Percentiles rank a stretch among this genome's conserved stretches.
Evolutionary conservation across 1,284 basidiomycete species (phyloP).

Genomic region (Afroboletus lepidellus): DNA sequence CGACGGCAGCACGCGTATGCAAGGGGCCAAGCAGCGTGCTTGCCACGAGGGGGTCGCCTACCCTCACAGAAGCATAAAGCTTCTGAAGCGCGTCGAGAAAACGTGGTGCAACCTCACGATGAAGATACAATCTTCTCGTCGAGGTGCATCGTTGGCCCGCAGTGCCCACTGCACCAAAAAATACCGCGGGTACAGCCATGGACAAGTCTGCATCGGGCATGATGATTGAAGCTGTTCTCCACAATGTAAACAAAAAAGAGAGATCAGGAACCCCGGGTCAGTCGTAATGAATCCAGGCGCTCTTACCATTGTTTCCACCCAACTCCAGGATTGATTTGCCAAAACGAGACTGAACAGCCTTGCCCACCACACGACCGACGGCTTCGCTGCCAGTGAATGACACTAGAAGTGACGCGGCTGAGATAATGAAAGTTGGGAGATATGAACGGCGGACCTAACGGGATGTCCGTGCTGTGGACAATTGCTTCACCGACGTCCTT

Average conservation of each 20-base stretch:
- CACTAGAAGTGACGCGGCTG: slow-evolving; percentile 42
- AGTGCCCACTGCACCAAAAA: slow-evolving; percentile 94
- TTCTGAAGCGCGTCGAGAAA: slow-evolving; percentile 76
- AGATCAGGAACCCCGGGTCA: slow-evolving; percentile 18
- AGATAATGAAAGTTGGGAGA: background rate
- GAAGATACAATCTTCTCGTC: slow-evolving; percentile 87
- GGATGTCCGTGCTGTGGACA: slow-evolving; percentile 70
- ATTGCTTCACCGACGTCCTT: slow-evolving; percentile 79
- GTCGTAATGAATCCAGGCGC: slow-evolving; percentile 10
- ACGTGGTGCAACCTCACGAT: slow-evolving; percentile 71
- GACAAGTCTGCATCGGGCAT: slow-evolving; percentile 91
- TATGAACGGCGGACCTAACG: slow-evolving; percentile 54
- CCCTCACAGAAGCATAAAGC: slow-evolving; percentile 66
- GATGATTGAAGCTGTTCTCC: slow-evolving; percentile 73
- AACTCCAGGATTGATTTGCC: slow-evolving; percentile 88
- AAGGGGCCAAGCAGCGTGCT: slow-evolving; percentile 84
- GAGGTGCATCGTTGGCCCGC: slow-evolving; percentile 95
- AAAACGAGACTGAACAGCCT: slow-evolving; percentile 76
- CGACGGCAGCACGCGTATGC: slow-evolving; percentile 70
- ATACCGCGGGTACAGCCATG: slow-evolving; percentile 84
- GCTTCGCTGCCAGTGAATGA: slow-evolving; percentile 94
- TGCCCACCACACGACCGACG: slow-evolving; percentile 82
- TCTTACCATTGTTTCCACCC: slow-evolving; percentile 89
- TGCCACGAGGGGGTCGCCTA: slow-evolving; percentile 79
- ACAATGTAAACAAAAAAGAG: slow-evolving; percentile 18